Percentiles rank a stretch among this genome's conserved stretches.
phyloP scores from a whole-genome alignment of 805 yeast genomes.

The Cyberlindnera mycetangii region DNA sequence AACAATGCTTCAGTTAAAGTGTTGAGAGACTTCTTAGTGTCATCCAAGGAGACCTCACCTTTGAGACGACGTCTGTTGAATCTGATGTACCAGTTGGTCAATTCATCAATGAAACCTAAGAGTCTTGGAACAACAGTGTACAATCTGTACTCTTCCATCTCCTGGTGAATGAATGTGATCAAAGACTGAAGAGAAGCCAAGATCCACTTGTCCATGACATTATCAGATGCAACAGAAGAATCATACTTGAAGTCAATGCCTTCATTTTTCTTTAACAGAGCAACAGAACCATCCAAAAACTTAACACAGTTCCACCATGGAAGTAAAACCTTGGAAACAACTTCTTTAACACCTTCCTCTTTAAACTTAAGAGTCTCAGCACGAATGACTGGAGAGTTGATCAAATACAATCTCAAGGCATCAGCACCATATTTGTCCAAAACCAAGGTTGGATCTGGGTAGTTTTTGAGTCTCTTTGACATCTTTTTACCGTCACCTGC shows the following conservation, averaged over 20 bases:
- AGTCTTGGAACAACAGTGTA: conserved; percentile 96
- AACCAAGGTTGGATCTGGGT: conserved; percentile 89
- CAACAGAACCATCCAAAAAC: conserved; percentile 93
- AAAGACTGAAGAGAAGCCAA: conserved; percentile 94
- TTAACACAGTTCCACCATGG: conserved; percentile 99
- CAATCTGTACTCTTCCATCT: conserved; percentile 86
- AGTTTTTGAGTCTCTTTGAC: conserved; percentile 97
- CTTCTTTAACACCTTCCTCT: conserved; percentile 98
- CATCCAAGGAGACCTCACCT: conserved; percentile 87
- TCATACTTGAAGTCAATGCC: conserved; percentile 72
- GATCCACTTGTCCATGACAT: conserved; percentile 98
- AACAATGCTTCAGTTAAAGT: conserved; percentile 87
- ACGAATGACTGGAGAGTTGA: conserved; percentile 94
- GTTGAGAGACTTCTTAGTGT: conserved; percentile 83
- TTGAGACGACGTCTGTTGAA: conserved; percentile 97
- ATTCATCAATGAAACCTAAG: conserved; percentile 82
- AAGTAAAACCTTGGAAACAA: conserved; percentile 88
- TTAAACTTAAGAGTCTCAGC: conserved; percentile 96
- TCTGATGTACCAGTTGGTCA: conserved; percentile 98
- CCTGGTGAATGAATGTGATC: conserved; percentile 78
- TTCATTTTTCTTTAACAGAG: conserved; percentile 73
- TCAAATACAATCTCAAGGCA: conserved; percentile 91
- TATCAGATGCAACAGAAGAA: conserved; percentile 58
- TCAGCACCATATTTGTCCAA: conserved; percentile 94
- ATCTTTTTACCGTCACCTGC: conserved; percentile 99